Percentiles rank a stretch among this genome's conserved stretches.
Evolutionary conservation across 2,329 filamentous ascomycete species (phyloP).

Genomic region (Fusarium albidum): DNA sequence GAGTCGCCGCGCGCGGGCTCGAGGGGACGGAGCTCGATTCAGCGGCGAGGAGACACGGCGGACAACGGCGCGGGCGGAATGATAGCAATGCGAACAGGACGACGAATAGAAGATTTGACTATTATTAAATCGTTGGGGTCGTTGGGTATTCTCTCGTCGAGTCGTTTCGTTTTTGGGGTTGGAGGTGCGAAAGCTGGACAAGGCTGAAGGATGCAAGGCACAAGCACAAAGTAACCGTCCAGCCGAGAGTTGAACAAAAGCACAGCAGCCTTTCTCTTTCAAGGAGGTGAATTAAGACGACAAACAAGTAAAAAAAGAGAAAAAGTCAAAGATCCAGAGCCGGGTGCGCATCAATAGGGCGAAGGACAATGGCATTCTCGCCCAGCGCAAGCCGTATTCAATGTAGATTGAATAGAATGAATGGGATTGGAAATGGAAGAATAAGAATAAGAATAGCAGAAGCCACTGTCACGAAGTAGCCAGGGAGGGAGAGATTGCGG

Average conservation of each 20-base stretch:
- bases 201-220: slow-evolving; percentile 27
- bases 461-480: slow-evolving; percentile 18
- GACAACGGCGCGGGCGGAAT: background rate
- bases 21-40: slow-evolving; percentile 9
- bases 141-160: background rate
- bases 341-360: background rate
- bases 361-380: background rate
- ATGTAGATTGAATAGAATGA: slow-evolving; percentile 6
- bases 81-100: background rate
- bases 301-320: background rate
- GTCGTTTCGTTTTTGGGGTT: slow-evolving; percentile 1
- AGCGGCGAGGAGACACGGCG: slow-evolving; percentile 1
- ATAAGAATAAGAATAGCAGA: slow-evolving; percentile 22
- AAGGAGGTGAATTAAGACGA: background rate
- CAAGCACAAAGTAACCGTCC: slow-evolving; percentile 1
- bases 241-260: slow-evolving; percentile 29
- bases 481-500: slow-evolving; percentile 29
- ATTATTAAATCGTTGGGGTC: slow-evolving; percentile 3
- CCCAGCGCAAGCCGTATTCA: background rate
- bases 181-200: slow-evolving; percentile 14
- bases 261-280: background rate
- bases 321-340: background rate
- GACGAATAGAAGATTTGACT: background rate
- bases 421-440: slow-evolving; percentile 24
- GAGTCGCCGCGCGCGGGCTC: slow-evolving; percentile 1